Evolutionary conservation across 768 basidiomycete genomes (phyloP), one percentile per base, ranked within the genome.

Genomic region (Tricholomella constricta): DNA sequence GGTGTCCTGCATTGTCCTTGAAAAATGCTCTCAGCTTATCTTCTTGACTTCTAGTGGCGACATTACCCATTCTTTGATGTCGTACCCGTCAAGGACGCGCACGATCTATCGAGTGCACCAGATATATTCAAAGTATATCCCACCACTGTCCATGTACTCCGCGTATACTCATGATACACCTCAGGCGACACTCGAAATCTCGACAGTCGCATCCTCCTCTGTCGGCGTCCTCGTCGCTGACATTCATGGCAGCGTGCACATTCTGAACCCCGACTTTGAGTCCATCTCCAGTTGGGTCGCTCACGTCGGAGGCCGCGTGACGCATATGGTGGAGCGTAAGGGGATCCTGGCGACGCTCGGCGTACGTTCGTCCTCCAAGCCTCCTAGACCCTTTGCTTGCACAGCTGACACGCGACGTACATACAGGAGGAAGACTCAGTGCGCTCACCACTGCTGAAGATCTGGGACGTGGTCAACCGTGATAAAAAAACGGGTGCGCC

Each of bases 21-120:
- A 35, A 35, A 4, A 6, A n/a, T 41, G 3, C 12, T 27, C 20
- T n/a, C 23, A 31, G 6, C 40, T 25, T 27, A 34, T 20, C 2
- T 0, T 6, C 9, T 9, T n/a, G 20, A 1, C 25, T 27, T 31
- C 27, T 51, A 95, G 91, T 92, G 89, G 84, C 81, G 89, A 45
- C 90, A 94, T 64, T 96, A 96, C 73, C 77, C 85, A 3, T 97
- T 97, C 82, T 98, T 97, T 64, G 86, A 94, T 58, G 75, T 79
- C 11, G 78, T 83, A 4, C 80, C 84, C 10, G 84, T 94, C 56
- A 91, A 85, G 66, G 92, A 93, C 62, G 74, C 78, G 2, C 84
- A 94, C 61, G 89, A 96, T 65, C 74, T 91, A 12, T 79, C 82
- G 2, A 83, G 80, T 52, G 70, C 85, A 0, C 93, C 93, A 0